These are phyloP conservation scores for Farysia itapuensis DNA, from an alignment of 1,284 basidiomycete genomes.

Conservation along the genomic window DNA sequence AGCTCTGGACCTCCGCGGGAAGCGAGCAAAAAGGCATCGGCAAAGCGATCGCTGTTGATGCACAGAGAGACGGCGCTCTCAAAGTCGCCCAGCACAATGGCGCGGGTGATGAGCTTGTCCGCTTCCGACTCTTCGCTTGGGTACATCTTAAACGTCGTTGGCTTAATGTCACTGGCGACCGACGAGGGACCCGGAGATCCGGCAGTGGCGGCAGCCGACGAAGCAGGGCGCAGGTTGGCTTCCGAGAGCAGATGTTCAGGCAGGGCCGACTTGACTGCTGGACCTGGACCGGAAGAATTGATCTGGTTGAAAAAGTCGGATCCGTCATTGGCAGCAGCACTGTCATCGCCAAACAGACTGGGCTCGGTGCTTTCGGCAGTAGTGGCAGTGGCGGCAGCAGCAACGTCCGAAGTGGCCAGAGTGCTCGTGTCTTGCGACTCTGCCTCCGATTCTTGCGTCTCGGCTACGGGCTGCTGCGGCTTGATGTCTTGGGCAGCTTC, in stretches of 20 bases:
- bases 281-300: constrained; percentile 3
- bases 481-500: constrained; percentile 30
- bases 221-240: constrained; percentile 61
- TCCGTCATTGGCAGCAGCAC: constrained; percentile 68
- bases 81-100: constrained; percentile 92
- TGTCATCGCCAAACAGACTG: constrained; percentile 83
- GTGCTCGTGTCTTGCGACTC: constrained; percentile 11
- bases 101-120: constrained; percentile 85
- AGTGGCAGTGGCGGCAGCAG: constrained; percentile 60
- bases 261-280: constrained; percentile 64
- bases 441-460: constrained; percentile 62
- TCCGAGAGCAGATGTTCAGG: constrained; percentile 68
- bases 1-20: constrained; percentile 87
- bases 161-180: constrained; percentile 70
- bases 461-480: constrained; percentile 49
- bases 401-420: constrained; percentile 30
- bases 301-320: constrained; percentile 86
- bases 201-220: constrained; percentile 64
- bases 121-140: constrained; percentile 83
- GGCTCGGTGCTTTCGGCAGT: constrained; percentile 62
- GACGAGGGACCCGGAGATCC: constrained; percentile 66
- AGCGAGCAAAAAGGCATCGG: constrained; percentile 90
- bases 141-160: constrained; percentile 86
- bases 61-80: constrained; percentile 88
- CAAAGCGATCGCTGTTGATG: constrained; percentile 83